A percentile compares a stretch with the other conserved stretches of the same genome.
Evolutionary conservation across 768 basidiomycete genomes (phyloP).

Genomic region (Boletus vermiculosoides): DNA sequence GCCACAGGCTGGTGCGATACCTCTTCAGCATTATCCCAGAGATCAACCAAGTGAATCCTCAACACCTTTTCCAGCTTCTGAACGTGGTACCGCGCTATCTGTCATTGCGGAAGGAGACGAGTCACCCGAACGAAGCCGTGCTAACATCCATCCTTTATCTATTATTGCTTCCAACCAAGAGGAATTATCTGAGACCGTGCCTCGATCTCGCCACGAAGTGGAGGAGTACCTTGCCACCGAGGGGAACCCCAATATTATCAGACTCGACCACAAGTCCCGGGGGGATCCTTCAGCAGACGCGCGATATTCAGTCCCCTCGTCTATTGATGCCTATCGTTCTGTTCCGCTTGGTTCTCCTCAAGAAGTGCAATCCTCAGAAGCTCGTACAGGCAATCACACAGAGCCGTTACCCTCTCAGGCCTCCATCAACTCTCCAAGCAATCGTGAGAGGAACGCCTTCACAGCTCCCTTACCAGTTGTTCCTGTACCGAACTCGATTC

Average conservation of each 20-base stretch:
- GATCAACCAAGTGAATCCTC: constrained; percentile 1
- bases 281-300: constrained; percentile 19
- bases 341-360: constrained; percentile 40
- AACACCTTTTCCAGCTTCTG: constrained; percentile 22
- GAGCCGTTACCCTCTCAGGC: constrained; percentile 19
- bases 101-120: constrained; percentile 75
- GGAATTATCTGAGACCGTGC: not conserved
- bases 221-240: not conserved
- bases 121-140: constrained; percentile 40
- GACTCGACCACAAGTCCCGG: constrained; percentile 2
- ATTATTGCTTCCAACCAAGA: not conserved
- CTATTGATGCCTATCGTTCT: constrained; percentile 38
- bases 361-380: constrained; percentile 1
- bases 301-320: constrained; percentile 25
- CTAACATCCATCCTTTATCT: constrained; percentile 1
- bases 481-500: constrained; percentile 10
- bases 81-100: constrained; percentile 50
- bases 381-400: constrained; percentile 9
- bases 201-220: not conserved
- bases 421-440: constrained; percentile 1
- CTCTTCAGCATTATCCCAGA: constrained; percentile 1
- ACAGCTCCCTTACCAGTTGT: constrained; percentile 25
- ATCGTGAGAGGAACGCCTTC: constrained; percentile 18
- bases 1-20: not conserved
- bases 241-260: not conserved